A percentile compares a stretch with the other conserved stretches of the same genome.
Conservation (phyloP, 768 basidiomycete genomes). For the Mycena pura region DNA sequence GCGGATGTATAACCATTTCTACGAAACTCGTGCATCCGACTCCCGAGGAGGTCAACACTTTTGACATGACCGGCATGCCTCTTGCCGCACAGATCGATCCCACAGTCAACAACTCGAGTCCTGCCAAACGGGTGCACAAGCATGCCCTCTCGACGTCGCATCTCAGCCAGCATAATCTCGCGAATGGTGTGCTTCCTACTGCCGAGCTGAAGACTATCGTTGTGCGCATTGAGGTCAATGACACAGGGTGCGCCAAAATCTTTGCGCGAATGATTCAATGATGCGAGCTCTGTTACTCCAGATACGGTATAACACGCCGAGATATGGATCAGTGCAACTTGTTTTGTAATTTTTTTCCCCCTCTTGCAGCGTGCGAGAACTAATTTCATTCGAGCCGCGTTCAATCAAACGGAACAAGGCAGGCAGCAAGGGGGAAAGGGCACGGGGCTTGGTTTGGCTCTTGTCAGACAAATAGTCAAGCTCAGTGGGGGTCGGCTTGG, state of each 20-base stretch:
- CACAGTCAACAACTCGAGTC: neutral
- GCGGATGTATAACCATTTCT: slow-evolving; percentile 69
- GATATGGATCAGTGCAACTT: slow-evolving; percentile 77
- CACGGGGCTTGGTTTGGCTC: slow-evolving; percentile 76
- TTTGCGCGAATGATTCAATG: too few species aligned
- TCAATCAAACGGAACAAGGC: slow-evolving; percentile 82
- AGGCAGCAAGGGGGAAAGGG: slow-evolving; percentile 77
- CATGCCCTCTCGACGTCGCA: slow-evolving; percentile 46
- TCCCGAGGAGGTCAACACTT: slow-evolving; percentile 9
- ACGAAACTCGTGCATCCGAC: slow-evolving; percentile 60
- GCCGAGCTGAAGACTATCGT: slow-evolving; percentile 66
- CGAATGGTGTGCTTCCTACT: slow-evolving; percentile 43
- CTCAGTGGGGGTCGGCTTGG: slow-evolving; percentile 76
- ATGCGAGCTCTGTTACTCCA: slow-evolving; percentile 27
- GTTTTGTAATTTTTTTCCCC: slow-evolving; percentile 65
- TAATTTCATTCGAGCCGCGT: slow-evolving; percentile 60
- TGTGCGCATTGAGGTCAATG: slow-evolving; percentile 84
- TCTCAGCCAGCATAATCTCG: slow-evolving; percentile 58
- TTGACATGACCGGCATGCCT: slow-evolving; percentile 10
- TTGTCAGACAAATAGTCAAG: slow-evolving; percentile 82
- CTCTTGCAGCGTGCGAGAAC: too few species aligned
- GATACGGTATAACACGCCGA: slow-evolving; percentile 51
- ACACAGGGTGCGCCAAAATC: slow-evolving; percentile 65
- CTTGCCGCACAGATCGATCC: neutral
- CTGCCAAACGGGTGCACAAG: slow-evolving; percentile 25